Percentiles rank a stretch among this genome's conserved stretches.
phyloP scores from a whole-genome alignment of 2,329 filamentous ascomycete species.

The Periconia sp. region DNA sequence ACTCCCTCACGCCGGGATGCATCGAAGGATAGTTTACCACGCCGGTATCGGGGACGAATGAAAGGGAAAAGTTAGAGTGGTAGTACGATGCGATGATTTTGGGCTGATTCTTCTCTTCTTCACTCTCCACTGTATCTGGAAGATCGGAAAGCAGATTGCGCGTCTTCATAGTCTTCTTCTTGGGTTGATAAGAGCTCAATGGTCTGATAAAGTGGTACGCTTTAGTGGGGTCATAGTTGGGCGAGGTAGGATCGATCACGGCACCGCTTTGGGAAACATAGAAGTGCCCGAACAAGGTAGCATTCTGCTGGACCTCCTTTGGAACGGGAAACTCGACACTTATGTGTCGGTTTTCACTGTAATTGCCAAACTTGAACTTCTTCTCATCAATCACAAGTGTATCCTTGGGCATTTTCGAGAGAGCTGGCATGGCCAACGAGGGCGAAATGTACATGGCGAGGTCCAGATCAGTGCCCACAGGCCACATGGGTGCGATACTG shows the following conservation, averaged over 20 bases:
- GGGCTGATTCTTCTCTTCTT: constrained; percentile 56
- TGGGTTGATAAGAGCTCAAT: constrained; percentile 84
- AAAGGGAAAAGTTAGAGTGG: constrained; percentile 90
- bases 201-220: constrained; percentile 85
- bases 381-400: constrained; percentile 78
- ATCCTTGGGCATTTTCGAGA: constrained; percentile 66
- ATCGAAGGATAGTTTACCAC: constrained; percentile 66
- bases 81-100: constrained; percentile 85
- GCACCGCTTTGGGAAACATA: constrained; percentile 78
- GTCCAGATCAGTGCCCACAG: constrained; percentile 74
- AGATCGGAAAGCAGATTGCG: constrained; percentile 72
- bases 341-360: constrained; percentile 73
- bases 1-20: constrained; percentile 75
- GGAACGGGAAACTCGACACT: constrained; percentile 80
- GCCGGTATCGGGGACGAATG: constrained; percentile 80
- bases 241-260: constrained; percentile 72
- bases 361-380: constrained; percentile 77
- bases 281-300: constrained; percentile 93
- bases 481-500: constrained; percentile 84
- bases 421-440: constrained; percentile 67
- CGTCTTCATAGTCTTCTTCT: constrained; percentile 87
- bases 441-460: constrained; percentile 83
- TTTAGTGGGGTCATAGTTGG: constrained; percentile 70
- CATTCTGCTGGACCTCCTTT: constrained; percentile 80
- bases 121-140: constrained; percentile 52